These are phyloP conservation scores for Rosa rugosa DNA, from an alignment of 306 rosid genomes.

Conservation along the genomic window DNA sequence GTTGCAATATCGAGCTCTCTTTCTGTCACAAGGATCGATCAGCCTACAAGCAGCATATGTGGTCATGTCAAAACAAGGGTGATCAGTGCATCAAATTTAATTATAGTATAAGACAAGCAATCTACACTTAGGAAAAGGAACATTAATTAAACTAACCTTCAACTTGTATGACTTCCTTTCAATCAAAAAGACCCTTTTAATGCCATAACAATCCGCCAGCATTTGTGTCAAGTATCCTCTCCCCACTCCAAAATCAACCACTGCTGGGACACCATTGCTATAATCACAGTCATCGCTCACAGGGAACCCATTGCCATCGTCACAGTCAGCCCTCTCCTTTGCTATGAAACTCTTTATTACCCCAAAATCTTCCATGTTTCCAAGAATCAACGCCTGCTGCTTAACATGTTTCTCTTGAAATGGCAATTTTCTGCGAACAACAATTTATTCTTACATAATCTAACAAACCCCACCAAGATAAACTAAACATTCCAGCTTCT, in stretches of 20 bases:
- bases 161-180: constrained; percentile 87
- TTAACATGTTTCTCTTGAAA: constrained; percentile 83
- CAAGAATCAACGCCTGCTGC: constrained; percentile 92
- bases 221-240: constrained; percentile 92
- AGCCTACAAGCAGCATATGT: constrained; percentile 61
- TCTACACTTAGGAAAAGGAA: constrained; percentile 10
- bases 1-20: constrained; percentile 72
- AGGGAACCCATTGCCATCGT: constrained; percentile 9
- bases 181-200: constrained; percentile 67
- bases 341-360: constrained; percentile 45
- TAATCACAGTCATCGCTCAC: constrained; percentile 9
- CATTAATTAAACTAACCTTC: constrained; percentile 52
- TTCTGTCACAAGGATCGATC: constrained; percentile 94
- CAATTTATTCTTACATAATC: constrained; percentile 33
- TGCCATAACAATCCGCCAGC: constrained; percentile 92
- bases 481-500: constrained; percentile 11
- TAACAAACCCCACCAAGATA: constrained; percentile 28
- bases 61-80: constrained; percentile 21
- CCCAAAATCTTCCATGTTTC: constrained; percentile 70
- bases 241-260: constrained; percentile 96
- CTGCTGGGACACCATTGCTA: constrained; percentile 50
- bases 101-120: neutral
- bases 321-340: constrained; percentile 27
- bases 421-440: constrained; percentile 78
- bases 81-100: constrained; percentile 15